Conservation (phyloP, 2,329 filamentous ascomycete species). For the Polychaeton citri region DNA sequence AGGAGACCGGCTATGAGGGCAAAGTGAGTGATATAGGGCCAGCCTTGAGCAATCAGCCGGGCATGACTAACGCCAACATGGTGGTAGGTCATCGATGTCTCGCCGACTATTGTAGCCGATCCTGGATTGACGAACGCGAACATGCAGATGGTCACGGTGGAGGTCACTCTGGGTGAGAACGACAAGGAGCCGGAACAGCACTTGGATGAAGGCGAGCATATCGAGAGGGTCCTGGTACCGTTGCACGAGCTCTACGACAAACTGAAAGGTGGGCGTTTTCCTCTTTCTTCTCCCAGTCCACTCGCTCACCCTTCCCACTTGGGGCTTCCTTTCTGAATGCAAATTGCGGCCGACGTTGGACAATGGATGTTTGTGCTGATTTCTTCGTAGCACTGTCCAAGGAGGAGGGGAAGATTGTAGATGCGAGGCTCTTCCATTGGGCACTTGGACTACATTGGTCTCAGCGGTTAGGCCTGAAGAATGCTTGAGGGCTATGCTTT, state of each 20-base stretch:
- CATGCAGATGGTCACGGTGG: slow-evolving; percentile 44
- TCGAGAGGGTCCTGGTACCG: slow-evolving; percentile 46
- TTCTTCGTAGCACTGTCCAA: slow-evolving; percentile 18
- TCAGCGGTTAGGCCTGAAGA: slow-evolving; percentile 14
- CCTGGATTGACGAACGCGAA: slow-evolving; percentile 48
- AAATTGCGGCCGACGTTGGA: too few species aligned
- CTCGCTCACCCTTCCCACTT: too few species aligned
- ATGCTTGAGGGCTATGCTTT: slow-evolving; percentile 16
- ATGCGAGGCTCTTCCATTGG: slow-evolving; percentile 46
- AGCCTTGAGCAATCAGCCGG: slow-evolving; percentile 48
- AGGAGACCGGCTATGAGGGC: slow-evolving; percentile 51
- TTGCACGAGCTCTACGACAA: slow-evolving; percentile 43
- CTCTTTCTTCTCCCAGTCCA: neutral
- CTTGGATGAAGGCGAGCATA: slow-evolving; percentile 47
- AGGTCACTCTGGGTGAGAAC: slow-evolving; percentile 39
- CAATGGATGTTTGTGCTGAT: too few species aligned
- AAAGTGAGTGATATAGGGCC: slow-evolving; percentile 33
- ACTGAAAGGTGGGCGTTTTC: slow-evolving; percentile 28
- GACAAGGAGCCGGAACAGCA: slow-evolving; percentile 43
- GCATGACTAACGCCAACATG: slow-evolving; percentile 24
- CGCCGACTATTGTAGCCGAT: slow-evolving; percentile 54
- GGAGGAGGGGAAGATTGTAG: slow-evolving; percentile 39
- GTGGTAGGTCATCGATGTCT: slow-evolving; percentile 28
- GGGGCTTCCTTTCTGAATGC: too few species aligned
- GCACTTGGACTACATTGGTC: slow-evolving; percentile 42